These are phyloP conservation scores for Spergularia marina DNA, from an alignment of 148 eudicot genomes.

Conservation along the genomic window DNA sequence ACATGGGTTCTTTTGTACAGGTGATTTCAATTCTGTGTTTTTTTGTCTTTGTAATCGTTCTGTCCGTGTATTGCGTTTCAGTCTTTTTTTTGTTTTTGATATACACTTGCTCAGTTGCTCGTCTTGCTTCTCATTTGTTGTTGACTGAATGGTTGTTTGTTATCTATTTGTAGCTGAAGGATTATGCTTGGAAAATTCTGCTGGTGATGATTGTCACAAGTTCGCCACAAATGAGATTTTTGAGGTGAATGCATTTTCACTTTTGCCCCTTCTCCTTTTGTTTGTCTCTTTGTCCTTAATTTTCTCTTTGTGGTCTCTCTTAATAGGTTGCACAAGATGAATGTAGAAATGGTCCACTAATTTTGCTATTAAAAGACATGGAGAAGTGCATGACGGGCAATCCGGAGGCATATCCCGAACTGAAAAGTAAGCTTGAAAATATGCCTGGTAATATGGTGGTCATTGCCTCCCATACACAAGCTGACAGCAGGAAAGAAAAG, in stretches of 20 bases:
- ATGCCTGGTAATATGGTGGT: constrained; percentile 71
- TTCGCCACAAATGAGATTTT: constrained; percentile 77
- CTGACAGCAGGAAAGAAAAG: constrained; percentile 85
- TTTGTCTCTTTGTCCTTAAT: not conserved
- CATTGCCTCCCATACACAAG: constrained; percentile 81
- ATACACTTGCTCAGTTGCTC: not conserved
- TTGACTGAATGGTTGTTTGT: constrained; percentile 9
- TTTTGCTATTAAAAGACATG: constrained; percentile 75
- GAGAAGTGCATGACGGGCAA: constrained; percentile 77
- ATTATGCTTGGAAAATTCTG: constrained; percentile 65
- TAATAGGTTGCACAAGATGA: constrained; percentile 64
- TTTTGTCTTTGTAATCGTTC: not conserved
- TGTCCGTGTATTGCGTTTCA: not conserved
- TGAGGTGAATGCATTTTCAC: constrained; percentile 51
- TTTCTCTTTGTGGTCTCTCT: not conserved
- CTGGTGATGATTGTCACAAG: constrained; percentile 64
- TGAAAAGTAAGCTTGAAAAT: constrained; percentile 67
- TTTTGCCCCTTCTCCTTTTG: not conserved
- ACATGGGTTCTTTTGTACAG: constrained; percentile 93
- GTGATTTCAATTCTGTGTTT: constrained; percentile 32
- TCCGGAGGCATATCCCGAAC: constrained; percentile 59
- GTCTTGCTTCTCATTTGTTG: not conserved
- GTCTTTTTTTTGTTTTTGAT: not conserved
- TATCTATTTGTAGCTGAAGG: constrained; percentile 52
- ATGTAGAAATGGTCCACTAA: constrained; percentile 58